Percentiles rank a stretch among this genome's conserved stretches.
Evolutionary conservation across 2,329 filamentous ascomycete species (phyloP).

Genomic region (Bipolaris gigantea): DNA sequence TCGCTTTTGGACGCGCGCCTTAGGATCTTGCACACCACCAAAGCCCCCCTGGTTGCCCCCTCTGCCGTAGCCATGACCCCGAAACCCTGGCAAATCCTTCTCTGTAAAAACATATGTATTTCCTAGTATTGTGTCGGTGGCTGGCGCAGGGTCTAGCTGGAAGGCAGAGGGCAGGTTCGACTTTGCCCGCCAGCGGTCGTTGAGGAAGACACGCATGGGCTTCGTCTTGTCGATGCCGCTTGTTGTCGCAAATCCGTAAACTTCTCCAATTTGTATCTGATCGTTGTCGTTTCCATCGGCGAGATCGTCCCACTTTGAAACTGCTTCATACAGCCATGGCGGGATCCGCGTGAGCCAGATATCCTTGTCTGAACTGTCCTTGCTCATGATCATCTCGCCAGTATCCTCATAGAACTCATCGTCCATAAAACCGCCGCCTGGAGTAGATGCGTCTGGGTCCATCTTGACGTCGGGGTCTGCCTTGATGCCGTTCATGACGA

Average conservation of each 20-base stretch:
- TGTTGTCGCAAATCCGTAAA: constrained; percentile 34
- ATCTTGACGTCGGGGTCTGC: constrained; percentile 43
- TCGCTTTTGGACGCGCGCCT: constrained; percentile 39
- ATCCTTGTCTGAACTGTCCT: constrained; percentile 28
- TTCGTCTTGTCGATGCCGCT: constrained; percentile 31
- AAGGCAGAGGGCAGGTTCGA: constrained; percentile 85
- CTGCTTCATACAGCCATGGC: constrained; percentile 44
- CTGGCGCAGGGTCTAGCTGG: constrained; percentile 64
- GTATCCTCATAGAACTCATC: constrained; percentile 51
- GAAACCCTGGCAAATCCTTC: constrained; percentile 82
- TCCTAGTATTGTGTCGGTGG: constrained; percentile 62
- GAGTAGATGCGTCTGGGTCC: constrained; percentile 30
- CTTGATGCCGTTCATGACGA: constrained; percentile 47
- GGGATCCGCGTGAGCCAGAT: constrained; percentile 46
- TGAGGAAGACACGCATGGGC: constrained; percentile 69
- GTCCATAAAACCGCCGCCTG: constrained; percentile 43
- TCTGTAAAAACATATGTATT: constrained; percentile 95
- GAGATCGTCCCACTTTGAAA: constrained; percentile 42
- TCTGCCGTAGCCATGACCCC: constrained; percentile 36
- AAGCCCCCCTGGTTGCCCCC: constrained; percentile 25
- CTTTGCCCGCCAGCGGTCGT: constrained; percentile 66
- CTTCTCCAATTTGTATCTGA: constrained; percentile 43
- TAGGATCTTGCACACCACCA: constrained; percentile 35
- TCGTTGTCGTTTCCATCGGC: constrained; percentile 44
- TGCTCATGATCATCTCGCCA: constrained; percentile 46